Conservation (phyloP, 768 basidiomycete species). For the Pulveroboletus ravenelii region DNA sequence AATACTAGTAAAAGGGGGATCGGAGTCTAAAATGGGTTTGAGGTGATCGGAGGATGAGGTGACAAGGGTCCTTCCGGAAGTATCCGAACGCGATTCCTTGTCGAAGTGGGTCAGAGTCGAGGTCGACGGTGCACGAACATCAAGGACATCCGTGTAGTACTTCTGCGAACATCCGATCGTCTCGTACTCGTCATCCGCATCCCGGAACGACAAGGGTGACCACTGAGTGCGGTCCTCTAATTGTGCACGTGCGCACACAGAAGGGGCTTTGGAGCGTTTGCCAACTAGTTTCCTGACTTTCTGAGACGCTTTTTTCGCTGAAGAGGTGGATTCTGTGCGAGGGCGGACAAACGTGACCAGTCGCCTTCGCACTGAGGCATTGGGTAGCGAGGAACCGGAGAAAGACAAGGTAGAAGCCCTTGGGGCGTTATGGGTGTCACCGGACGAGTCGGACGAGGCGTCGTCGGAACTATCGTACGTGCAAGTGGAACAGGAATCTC, state of each 20-base stretch:
- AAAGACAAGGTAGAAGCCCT: conserved; percentile 13
- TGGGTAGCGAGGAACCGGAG: conserved; percentile 5
- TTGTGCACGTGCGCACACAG: background rate
- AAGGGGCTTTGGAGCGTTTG: conserved; percentile 16
- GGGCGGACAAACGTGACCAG: conserved; percentile 12
- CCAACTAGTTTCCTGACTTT: conserved; percentile 2
- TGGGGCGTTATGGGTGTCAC: conserved; percentile 1
- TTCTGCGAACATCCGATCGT: background rate
- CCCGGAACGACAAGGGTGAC: background rate
- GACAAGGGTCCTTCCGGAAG: conserved; percentile 19
- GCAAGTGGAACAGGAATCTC: conserved; percentile 12
- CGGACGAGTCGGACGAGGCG: conserved; percentile 10
- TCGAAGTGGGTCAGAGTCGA: conserved; percentile 4
- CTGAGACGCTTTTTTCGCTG: conserved; percentile 8
- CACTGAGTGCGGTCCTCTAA: background rate
- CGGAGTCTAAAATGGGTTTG: conserved; percentile 16
- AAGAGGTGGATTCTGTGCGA: conserved; percentile 8
- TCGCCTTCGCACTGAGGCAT: conserved; percentile 5
- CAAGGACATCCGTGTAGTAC: conserved; percentile 20
- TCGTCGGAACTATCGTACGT: conserved; percentile 6
- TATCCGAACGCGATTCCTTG: conserved; percentile 10
- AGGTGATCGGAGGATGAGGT: background rate
- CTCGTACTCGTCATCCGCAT: background rate
- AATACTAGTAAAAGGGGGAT: background rate
- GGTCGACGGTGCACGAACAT: conserved; percentile 14